These are phyloP conservation scores for Pythium aristosporum DNA, from an alignment of 352 stramenopile species.

Conservation along the genomic window DNA sequence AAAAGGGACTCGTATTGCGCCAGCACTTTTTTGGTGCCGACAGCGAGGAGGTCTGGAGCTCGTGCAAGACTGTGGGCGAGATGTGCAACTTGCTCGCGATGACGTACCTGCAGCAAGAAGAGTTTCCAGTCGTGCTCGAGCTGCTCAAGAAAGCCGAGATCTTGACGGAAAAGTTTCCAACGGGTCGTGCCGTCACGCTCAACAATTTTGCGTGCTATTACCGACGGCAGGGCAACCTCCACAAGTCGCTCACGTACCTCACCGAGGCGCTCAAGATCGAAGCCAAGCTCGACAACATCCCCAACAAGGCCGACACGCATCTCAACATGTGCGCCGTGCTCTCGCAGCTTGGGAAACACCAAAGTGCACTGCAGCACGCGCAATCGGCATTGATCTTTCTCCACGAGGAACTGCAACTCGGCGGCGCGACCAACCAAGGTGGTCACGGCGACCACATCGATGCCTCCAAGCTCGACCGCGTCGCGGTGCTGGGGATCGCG, in stretches of 20 bases:
- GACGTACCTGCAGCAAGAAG: constrained; percentile 94
- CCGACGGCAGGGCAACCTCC: constrained; percentile 86
- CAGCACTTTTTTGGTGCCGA: constrained; percentile 93
- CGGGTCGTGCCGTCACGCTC: constrained; percentile 87
- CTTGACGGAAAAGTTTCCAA: constrained; percentile 84
- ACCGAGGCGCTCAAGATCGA: constrained; percentile 93
- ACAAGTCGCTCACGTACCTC: constrained; percentile 91
- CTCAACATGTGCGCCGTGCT: constrained; percentile 95
- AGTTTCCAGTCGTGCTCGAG: constrained; percentile 91
- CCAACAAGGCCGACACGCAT: constrained; percentile 93
- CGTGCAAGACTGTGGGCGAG: constrained; percentile 92
- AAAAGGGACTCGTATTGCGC: constrained; percentile 89
- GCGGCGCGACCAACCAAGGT: constrained; percentile 15
- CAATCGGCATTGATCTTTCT: constrained; percentile 91
- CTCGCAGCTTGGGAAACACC: constrained; percentile 90
- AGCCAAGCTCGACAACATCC: constrained; percentile 72
- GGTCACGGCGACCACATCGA: constrained; percentile 26
- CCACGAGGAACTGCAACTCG: constrained; percentile 89
- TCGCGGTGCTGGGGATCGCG: constrained; percentile 92
- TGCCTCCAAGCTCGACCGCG: constrained; percentile 74
- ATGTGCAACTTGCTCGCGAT: constrained; percentile 96
- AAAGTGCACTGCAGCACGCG: constrained; percentile 89
- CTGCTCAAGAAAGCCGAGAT: constrained; percentile 95
- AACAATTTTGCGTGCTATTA: constrained; percentile 96
- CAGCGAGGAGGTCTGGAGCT: constrained; percentile 87